phyloP scores from a whole-genome alignment of 139 green algal genomes.

The Chlorella sp. region DNA sequence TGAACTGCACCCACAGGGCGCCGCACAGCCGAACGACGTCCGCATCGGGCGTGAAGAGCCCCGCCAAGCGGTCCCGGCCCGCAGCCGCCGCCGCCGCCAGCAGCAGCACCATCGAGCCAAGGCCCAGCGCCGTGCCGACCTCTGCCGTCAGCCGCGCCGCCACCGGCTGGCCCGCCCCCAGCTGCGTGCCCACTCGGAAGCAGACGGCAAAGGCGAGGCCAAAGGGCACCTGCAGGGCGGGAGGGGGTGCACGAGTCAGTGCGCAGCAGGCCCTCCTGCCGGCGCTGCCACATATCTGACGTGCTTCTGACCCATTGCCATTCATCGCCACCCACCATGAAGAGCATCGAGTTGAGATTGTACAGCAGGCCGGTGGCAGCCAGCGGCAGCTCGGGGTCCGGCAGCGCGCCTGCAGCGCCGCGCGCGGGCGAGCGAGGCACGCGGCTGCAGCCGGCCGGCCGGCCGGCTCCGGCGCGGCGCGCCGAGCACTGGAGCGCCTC shows the following conservation, averaged over 20 bases:
- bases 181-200: conserved; percentile 1
- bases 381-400: neutral
- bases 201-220: conserved; percentile 17
- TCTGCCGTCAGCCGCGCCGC: conserved; percentile 7
- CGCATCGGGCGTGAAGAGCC: neutral
- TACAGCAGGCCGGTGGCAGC: conserved; percentile 11
- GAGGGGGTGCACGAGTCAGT: neutral
- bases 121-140: conserved; percentile 4
- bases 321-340: no score
- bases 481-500: no score
- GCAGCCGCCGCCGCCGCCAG: conserved; percentile 1
- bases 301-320: no score
- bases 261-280: neutral
- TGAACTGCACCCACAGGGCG: conserved; percentile 9
- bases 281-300: neutral
- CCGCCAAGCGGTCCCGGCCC: no score
- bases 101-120: neutral
- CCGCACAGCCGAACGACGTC: neutral
- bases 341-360: neutral
- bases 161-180: neutral
- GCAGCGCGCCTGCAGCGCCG: conserved; percentile 13
- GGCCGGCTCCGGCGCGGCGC: no score
- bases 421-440: no score
- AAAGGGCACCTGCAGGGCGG: neutral
- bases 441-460: no score